Evolutionary conservation across 2,329 filamentous ascomycete genomes (phyloP).

Genomic region (Chrysoporthe deuterocubensis): DNA sequence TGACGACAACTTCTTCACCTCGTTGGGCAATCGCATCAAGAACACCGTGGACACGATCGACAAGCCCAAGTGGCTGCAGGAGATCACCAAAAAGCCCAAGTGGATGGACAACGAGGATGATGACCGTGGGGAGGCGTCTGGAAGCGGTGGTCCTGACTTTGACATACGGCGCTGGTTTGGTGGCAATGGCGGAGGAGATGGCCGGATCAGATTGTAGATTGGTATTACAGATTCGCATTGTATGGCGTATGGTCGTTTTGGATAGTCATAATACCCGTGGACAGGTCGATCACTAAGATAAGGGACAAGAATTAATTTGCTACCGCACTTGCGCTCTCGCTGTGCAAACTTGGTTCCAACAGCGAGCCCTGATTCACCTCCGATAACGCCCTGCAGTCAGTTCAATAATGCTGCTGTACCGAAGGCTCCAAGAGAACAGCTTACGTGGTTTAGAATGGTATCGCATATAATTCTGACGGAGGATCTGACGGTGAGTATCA

Average conservation of each 20-base stretch:
- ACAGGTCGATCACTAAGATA: conserved; percentile 1
- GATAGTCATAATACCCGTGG: conserved; percentile 17
- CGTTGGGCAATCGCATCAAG: conserved; percentile 81
- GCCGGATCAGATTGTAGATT: conserved; percentile 39
- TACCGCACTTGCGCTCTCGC: neutral
- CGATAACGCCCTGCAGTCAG: too few relatives aligned
- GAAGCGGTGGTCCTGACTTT: conserved; percentile 37
- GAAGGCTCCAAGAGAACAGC: too few relatives aligned
- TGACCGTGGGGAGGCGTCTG: conserved; percentile 34
- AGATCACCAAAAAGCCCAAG: conserved; percentile 74
- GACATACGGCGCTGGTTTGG: conserved; percentile 65
- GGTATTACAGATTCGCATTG: conserved; percentile 13
- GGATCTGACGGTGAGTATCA: too few relatives aligned
- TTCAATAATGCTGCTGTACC: too few relatives aligned
- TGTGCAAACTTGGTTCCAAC: too few relatives aligned
- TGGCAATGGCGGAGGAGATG: conserved; percentile 46
- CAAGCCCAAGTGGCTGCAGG: conserved; percentile 80
- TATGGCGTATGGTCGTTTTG: conserved; percentile 14
- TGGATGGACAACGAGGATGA: conserved; percentile 74
- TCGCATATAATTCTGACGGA: too few relatives aligned
- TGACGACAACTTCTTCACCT: conserved; percentile 81
- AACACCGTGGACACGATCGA: conserved; percentile 90
- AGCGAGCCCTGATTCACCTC: too few relatives aligned
- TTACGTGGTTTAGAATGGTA: too few relatives aligned
- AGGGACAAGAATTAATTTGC: neutral